phyloP scores from a whole-genome alignment of 1,284 basidiomycete genomes.

The Irpex sp. region DNA sequence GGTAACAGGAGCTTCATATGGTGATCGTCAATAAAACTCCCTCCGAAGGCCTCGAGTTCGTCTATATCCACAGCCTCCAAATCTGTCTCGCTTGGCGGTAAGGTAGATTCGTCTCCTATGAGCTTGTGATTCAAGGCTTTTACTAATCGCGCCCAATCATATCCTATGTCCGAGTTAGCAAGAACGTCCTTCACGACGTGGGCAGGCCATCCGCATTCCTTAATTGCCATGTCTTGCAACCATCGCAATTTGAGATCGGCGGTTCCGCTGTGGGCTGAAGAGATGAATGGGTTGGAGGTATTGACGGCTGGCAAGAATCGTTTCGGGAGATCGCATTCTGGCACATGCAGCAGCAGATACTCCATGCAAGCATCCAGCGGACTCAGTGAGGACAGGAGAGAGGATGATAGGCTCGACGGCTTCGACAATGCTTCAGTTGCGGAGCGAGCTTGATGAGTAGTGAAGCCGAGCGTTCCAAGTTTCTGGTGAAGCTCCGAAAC shows the following conservation, averaged over 20 bases:
- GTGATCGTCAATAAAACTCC: constrained; percentile 32
- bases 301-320: constrained; percentile 57
- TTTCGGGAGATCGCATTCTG: constrained; percentile 74
- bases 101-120: constrained; percentile 27
- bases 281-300: constrained; percentile 67
- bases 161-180: constrained; percentile 30
- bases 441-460: constrained; percentile 40
- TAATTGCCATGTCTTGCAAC: constrained; percentile 78
- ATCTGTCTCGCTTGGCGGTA: background rate
- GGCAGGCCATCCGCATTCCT: constrained; percentile 80
- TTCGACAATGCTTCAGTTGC: constrained; percentile 47
- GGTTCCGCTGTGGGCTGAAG: constrained; percentile 51
- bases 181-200: constrained; percentile 61
- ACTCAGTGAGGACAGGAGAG: constrained; percentile 42
- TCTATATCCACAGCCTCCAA: constrained; percentile 41
- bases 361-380: constrained; percentile 67
- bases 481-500: constrained; percentile 44
- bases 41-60: constrained; percentile 70
- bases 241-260: constrained; percentile 72
- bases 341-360: constrained; percentile 68
- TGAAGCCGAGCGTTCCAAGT: constrained; percentile 55
- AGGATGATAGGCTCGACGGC: constrained; percentile 46
- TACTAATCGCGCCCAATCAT: constrained; percentile 48
- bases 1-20: constrained; percentile 59
- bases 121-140: constrained; percentile 45